Base-by-base conservation (phyloP, 1,284 basidiomycete genomes). In the Ceratobasidium sp. region DNA sequence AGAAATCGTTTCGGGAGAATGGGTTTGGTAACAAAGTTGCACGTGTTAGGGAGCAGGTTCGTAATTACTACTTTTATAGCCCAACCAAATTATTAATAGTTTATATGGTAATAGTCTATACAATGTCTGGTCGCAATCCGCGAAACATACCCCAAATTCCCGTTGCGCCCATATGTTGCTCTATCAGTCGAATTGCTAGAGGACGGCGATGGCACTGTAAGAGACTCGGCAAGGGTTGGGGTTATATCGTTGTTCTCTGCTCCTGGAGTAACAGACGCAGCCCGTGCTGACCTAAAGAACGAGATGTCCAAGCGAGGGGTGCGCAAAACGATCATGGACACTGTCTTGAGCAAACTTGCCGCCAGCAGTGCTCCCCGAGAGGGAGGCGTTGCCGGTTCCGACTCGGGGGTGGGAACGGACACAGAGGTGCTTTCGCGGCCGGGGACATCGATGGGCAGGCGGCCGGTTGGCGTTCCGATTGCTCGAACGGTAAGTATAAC, bases 221-320 rank as follows among this genome's bases (percentile, higher is more conserved):
- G 97, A 42, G 90, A 94, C 69, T 89, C 87, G 74, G 90, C 96
- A 0, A 84, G 88, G 58, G 82, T 85, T 74, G 89, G 93, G 0
- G 84, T 95, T 54, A 84, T 97, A 14, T 86, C 89, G 70, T 83
- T 99, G 50, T 95, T 98, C 75, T 87, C 91, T 0, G 89, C 89
- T 11, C 84, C 91, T 0, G 84, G 84, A 0, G 90, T 93, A 6
- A 87, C 89, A 0, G 87, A 95, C 73, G 88, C 87, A 7, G 96
- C 95, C 2, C 88, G 92, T 56, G 85, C 93, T 0, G 95, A 98
- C 76, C 82, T 99, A 62, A 98, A 98, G 81, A 95, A 92, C 76
- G 91, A 95, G 76, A 83, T 99, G 82, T 78, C 85, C 1, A 91
- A 89, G 76, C 90, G 90, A 77, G 85, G 84, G 56, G 90, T 96